Conservation (phyloP, 2,329 filamentous ascomycete genomes). For the Colletotrichum tropicicola region DNA sequence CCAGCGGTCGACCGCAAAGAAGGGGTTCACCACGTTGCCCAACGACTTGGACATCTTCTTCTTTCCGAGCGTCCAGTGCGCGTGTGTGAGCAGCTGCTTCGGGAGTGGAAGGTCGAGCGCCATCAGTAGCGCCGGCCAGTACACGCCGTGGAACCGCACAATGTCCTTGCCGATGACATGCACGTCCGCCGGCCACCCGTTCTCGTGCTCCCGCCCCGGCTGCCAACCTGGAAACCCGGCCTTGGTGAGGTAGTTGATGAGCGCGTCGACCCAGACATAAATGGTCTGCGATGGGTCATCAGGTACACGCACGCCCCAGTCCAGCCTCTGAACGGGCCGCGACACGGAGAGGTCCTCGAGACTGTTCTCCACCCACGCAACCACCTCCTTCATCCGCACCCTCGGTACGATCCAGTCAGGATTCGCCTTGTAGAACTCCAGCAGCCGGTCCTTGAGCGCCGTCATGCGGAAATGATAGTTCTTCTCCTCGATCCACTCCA, state of each 20-base stretch:
- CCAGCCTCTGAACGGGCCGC: slow-evolving; percentile 78
- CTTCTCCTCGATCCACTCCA: slow-evolving; percentile 92
- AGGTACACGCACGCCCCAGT: slow-evolving; percentile 91
- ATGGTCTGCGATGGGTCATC: slow-evolving; percentile 88
- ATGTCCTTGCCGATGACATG: slow-evolving; percentile 98
- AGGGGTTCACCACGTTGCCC: slow-evolving; percentile 95
- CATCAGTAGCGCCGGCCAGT: slow-evolving; percentile 97
- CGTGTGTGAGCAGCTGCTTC: slow-evolving; percentile 84
- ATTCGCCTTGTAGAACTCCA: slow-evolving; percentile 82
- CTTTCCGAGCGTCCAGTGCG: slow-evolving; percentile 92
- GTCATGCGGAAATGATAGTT: slow-evolving; percentile 97
- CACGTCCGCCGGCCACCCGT: slow-evolving; percentile 89
- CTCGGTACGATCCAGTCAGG: slow-evolving; percentile 80
- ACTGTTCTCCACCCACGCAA: slow-evolving; percentile 78
- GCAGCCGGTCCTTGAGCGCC: slow-evolving; percentile 78
- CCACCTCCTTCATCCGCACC: slow-evolving; percentile 79
- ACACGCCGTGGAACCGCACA: slow-evolving; percentile 93
- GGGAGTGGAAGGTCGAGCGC: slow-evolving; percentile 84
- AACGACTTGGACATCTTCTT: slow-evolving; percentile 97
- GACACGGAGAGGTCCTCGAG: slow-evolving; percentile 92
- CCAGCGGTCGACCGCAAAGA: slow-evolving; percentile 89
- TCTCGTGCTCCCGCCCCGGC: slow-evolving; percentile 67
- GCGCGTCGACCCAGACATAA: slow-evolving; percentile 97
- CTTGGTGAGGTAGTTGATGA: slow-evolving; percentile 92
- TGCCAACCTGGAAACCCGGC: slow-evolving; percentile 83